Percentiles rank a stretch among this genome's conserved stretches.
phyloP scores from a whole-genome alignment of 129 eudicot genomes.

The Flaveria linearis region DNA sequence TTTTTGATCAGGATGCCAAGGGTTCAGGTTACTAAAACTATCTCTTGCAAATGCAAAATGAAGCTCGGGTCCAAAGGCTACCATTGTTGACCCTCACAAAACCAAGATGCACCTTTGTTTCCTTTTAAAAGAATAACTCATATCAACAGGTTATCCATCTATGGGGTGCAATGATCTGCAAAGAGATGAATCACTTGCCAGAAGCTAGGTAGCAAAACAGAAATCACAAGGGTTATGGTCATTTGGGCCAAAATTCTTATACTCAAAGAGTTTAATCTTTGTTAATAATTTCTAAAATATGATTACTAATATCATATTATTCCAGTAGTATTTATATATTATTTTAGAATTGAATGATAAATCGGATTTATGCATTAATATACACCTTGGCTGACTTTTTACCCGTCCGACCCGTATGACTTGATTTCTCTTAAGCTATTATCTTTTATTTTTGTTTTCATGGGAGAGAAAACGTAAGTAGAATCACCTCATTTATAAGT shows the following conservation, averaged over 20 bases:
- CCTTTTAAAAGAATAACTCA: not conserved
- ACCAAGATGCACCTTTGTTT: not conserved
- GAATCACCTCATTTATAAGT: not conserved
- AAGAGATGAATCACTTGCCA: not conserved
- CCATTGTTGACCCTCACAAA: too few species aligned
- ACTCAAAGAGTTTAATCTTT: too few species aligned
- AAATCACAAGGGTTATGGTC: not conserved
- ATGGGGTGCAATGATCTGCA: not conserved
- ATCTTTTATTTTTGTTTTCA: not conserved
- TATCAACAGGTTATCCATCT: not conserved
- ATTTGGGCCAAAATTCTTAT: too few species aligned
- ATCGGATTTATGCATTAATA: not conserved
- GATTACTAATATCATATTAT: too few species aligned
- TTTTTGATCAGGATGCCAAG: not conserved
- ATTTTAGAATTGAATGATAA: not conserved
- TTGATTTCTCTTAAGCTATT: not conserved
- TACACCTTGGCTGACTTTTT: not conserved
- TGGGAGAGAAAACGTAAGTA: not conserved
- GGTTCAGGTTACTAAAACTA: not conserved
- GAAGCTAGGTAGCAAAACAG: not conserved
- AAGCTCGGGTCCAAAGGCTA: not conserved
- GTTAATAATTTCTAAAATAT: not conserved
- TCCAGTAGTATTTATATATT: not conserved
- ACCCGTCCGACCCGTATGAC: not conserved
- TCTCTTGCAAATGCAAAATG: not conserved